Percentiles rank a stretch among this genome's conserved stretches.
These are phyloP conservation scores for Boletus pseudopeckii DNA, from an alignment of 768 basidiomycete genomes.

Conservation along the genomic window DNA sequence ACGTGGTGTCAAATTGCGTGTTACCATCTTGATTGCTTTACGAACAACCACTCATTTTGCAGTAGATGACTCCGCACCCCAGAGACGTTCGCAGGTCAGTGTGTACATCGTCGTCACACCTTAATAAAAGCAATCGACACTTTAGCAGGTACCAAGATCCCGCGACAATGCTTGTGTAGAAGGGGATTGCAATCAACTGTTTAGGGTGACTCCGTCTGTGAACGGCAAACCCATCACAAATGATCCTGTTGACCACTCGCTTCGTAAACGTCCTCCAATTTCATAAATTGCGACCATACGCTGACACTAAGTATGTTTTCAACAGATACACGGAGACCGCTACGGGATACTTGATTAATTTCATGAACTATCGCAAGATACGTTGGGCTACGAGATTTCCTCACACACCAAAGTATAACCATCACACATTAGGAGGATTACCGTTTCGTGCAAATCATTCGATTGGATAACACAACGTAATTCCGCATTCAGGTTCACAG, in stretches of 20 bases:
- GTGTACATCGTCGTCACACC: neutral
- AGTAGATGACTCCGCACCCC: neutral
- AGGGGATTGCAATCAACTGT: neutral
- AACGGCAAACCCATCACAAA: neutral
- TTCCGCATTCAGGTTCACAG: neutral
- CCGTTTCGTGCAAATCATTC: slow-evolving; percentile 4
- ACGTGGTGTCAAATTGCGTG: neutral
- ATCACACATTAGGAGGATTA: neutral
- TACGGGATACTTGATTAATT: neutral
- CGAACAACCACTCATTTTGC: neutral
- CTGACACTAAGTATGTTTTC: neutral
- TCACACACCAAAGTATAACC: neutral
- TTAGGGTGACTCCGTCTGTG: neutral
- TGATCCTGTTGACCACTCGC: neutral
- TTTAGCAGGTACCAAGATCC: neutral
- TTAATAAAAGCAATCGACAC: neutral
- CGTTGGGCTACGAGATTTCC: too few relatives aligned
- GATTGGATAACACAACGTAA: neutral
- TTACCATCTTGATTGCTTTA: neutral
- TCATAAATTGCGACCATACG: neutral
- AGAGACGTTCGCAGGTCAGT: neutral
- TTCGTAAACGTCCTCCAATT: neutral
- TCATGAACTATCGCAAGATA: neutral
- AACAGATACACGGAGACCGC: neutral
- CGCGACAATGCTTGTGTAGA: neutral